Evolutionary conservation across 75 land plant genomes (phyloP), one percentile per base, ranked within the genome.

Genomic region (Larix kaempferi): DNA sequence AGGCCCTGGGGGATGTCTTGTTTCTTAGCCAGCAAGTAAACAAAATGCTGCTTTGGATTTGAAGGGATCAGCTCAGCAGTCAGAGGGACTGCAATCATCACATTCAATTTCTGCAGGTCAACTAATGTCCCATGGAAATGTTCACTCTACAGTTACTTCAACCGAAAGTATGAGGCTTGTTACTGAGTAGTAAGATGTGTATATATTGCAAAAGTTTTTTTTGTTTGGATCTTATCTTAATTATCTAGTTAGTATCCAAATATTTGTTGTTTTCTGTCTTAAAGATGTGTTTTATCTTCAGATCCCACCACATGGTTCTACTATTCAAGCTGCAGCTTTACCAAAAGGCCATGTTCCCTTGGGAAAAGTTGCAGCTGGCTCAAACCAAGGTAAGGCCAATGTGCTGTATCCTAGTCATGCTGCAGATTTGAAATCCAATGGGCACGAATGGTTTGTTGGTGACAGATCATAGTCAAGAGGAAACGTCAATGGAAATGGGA

Each of bases 391-490:
- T 13, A 86, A 86, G 63, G 69, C 72, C 55, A 75, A 75, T 16
- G 37, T 78, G 8, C 62, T 80, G 52, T 81, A 82, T 79, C 71
- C 85, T 44, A 76, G 17, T 59, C 35, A 69, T 44, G 29, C 75
- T 57, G 56, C 66, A n/a, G 78, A 73, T 66, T 4, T 60, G 6
- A 84, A 82, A 79, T 59, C 83, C 29, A 80, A 78, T 74, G 87
- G 83, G 1, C 88, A 79, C 14, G 78, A 76, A 12, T 85, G 91
- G 84, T 80, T 77, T 80, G 63, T 79, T 25, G 52, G 78, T 57
- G 89, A 83, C 56, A 91, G 81, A 80, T 77, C 72, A 22, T 87
- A 89, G 82, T 56, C 77, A 29, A 29, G 33, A 29, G 33, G 33
- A 29, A 29, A 29, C 1, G 33, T 29, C 33, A 29, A 29, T 29